Evolutionary conservation across 371 early-diverging fungal genomes (phyloP), one percentile per base, ranked within the genome.

Genomic region (Dipsacomyces acuminosporus): DNA sequence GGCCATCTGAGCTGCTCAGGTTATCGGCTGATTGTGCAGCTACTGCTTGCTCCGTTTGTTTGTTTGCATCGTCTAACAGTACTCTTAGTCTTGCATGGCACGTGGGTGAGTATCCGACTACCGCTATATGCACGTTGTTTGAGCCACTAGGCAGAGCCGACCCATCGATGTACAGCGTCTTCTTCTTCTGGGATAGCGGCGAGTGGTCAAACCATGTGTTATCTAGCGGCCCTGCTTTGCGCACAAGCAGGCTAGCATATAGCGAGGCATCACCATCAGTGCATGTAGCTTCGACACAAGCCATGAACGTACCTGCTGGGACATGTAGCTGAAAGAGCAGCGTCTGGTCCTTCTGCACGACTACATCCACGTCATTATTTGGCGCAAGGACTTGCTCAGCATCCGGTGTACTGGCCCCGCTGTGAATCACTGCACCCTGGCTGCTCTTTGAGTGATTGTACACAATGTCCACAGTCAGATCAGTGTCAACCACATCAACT

Each of bases 401-500:
- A 13, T 13, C 43, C 14, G 19, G 30, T 13, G 14, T 24, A 30
- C 30, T 30, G 30, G 30, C 30, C 5, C 30, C 20, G 18, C 7
- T 38, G 14, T 26, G 26, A 3, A 5, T 1, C 2, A 1, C 48
- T 19, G 14, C 15, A 11, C 18, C 4, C 8, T 8, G 15, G 38
- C 24, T 25, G 25, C 33, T 33, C 36, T 41, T 42, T 18, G 7
- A 15, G 23, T 19, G 23, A 14, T 24, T n/a, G 23, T n/a, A 25
- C 5, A 80, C 81, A 44, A 92, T 80, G 53, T 92, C 91, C 8
- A 92, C 86, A 30, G 86, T 86, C 14, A 94, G 70, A 67, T 94
- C 94, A 1, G 90, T 89, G 61, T 94, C 88, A 4, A 89, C 82
- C 7, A 83, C 78, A 35, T 77, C 83, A 11, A 85, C 88, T 30